phyloP scores from a whole-genome alignment of 208 protist species.

The Willaertia magna region DNA sequence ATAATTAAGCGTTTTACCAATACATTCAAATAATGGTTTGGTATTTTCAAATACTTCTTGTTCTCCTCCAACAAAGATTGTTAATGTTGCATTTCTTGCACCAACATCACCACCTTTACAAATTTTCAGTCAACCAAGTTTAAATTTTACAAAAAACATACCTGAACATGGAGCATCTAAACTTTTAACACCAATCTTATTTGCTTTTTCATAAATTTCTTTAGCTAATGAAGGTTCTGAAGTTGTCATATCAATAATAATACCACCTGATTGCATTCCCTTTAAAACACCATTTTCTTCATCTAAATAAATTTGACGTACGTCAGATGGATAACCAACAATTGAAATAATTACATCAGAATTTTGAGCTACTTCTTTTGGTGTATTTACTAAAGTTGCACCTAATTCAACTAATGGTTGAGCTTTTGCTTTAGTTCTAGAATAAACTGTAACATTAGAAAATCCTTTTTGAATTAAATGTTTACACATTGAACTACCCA shows the following conservation, averaged over 20 bases:
- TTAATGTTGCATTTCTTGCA: constrained; percentile 71
- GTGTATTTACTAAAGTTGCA: constrained; percentile 45
- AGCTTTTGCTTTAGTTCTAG: constrained; percentile 61
- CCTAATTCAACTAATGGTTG: constrained; percentile 49
- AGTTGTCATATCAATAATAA: constrained; percentile 86
- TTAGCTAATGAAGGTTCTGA: constrained; percentile 72
- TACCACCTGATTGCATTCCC: constrained; percentile 47
- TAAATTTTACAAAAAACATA: constrained; percentile 16
- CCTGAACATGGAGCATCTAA: constrained; percentile 77
- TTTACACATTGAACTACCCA: constrained; percentile 72
- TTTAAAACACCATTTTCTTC: constrained; percentile 52
- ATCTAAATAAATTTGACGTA: constrained; percentile 45
- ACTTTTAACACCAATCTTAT: constrained; percentile 48
- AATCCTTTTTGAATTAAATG: constrained; percentile 75
- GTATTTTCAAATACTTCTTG: constrained; percentile 45
- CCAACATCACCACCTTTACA: constrained; percentile 71
- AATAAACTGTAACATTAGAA: constrained; percentile 52
- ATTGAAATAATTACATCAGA: constrained; percentile 78
- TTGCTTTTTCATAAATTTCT: constrained; percentile 56
- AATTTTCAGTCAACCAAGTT: background rate
- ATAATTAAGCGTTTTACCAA: constrained; percentile 65
- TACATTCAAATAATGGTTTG: constrained; percentile 53
- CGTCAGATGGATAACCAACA: constrained; percentile 71
- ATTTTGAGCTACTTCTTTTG: constrained; percentile 54
- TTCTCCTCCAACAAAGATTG: constrained; percentile 85